Conservation (phyloP, 208 protist genomes). For the Angomonas deanei region DNA sequence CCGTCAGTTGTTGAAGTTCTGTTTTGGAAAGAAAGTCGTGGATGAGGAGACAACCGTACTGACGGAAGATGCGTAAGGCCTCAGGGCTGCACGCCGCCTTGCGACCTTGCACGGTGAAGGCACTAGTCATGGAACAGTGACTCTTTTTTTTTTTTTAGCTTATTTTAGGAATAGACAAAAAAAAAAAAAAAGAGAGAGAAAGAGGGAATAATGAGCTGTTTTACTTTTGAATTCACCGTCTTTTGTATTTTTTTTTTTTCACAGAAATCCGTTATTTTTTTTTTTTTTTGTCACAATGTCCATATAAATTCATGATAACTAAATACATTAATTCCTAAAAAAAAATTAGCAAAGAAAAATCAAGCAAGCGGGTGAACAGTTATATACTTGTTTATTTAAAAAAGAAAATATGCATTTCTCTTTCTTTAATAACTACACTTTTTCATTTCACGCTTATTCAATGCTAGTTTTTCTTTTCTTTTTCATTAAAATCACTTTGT, state of each 20-base stretch:
- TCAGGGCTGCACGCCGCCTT: slow-evolving; percentile 28
- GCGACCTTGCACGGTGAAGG: slow-evolving; percentile 28
- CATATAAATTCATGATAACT: too few species aligned
- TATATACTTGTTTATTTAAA: background rate
- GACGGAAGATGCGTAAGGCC: slow-evolving; percentile 52
- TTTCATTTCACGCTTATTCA: background rate
- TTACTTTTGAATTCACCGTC: background rate
- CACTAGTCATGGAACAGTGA: slow-evolving; percentile 1
- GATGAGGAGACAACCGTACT: slow-evolving; percentile 50
- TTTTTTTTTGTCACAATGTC: slow-evolving; percentile 2
- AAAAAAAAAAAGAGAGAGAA: slow-evolving; percentile 3
- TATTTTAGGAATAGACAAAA: slow-evolving; percentile 3
- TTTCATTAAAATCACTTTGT: background rate
- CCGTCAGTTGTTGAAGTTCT: slow-evolving; percentile 17
- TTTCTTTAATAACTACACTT: background rate
- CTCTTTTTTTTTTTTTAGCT: background rate
- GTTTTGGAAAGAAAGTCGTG: slow-evolving; percentile 24
- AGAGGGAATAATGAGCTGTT: background rate
- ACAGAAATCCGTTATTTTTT: background rate
- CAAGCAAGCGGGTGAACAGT: too few species aligned
- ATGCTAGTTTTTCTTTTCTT: background rate
- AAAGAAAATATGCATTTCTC: background rate
- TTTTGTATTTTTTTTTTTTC: background rate
- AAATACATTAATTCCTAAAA: too few species aligned
- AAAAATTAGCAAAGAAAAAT: too few species aligned